phyloP scores from a whole-genome alignment of 2,329 filamentous ascomycete genomes.

The Dactylellina drechsleri region DNA sequence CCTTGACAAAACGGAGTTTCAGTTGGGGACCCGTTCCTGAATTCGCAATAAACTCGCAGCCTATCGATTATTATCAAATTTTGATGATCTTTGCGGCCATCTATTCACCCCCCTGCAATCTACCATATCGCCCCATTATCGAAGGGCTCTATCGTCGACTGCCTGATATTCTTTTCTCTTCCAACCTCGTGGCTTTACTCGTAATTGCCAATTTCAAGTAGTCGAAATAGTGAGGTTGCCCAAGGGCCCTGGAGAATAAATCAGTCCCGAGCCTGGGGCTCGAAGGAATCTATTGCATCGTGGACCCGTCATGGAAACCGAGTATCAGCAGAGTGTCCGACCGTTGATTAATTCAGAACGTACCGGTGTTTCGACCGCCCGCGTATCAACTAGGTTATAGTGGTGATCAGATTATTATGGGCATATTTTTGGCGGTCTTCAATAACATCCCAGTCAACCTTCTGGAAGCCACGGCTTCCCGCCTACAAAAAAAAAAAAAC shows the following conservation, averaged over 20 bases:
- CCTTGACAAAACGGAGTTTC: slow-evolving; percentile 21
- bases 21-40: slow-evolving; percentile 21
- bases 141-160: slow-evolving; percentile 2
- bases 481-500: slow-evolving; percentile 4
- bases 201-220: background rate
- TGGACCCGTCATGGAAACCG: slow-evolving; percentile 3
- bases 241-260: background rate
- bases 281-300: background rate
- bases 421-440: background rate
- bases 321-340: background rate
- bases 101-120: background rate
- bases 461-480: slow-evolving; percentile 17
- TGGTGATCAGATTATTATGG: background rate
- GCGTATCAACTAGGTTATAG: slow-evolving; percentile 27
- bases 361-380: slow-evolving; percentile 16
- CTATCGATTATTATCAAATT: slow-evolving; percentile 15
- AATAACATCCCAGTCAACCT: slow-evolving; percentile 6
- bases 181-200: slow-evolving; percentile 11
- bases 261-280: background rate
- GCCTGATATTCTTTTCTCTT: slow-evolving; percentile 4
- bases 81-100: slow-evolving; percentile 12
- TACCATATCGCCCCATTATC: slow-evolving; percentile 4
- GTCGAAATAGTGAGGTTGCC: background rate
- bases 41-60: slow-evolving; percentile 23
- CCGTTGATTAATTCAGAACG: slow-evolving; percentile 10